phyloP scores from a whole-genome alignment of 768 basidiomycete genomes.

The Termitomyces sp. region DNA sequence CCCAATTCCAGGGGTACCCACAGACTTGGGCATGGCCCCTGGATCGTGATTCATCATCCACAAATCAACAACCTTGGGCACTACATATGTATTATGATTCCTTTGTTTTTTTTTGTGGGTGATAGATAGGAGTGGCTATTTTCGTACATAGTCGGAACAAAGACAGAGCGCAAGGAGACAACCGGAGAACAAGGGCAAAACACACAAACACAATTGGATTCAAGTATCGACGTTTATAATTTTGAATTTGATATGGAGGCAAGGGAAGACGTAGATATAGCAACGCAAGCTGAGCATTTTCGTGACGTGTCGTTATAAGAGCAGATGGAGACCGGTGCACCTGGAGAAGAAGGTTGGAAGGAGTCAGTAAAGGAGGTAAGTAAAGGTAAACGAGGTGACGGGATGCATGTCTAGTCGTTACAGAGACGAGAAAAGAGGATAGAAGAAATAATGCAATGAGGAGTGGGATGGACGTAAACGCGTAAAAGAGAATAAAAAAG shows the following conservation, averaged over 20 bases:
- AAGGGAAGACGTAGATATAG: constrained; percentile 2
- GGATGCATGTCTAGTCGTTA: constrained; percentile 73
- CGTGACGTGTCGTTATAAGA: constrained; percentile 12
- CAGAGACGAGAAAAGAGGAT: constrained; percentile 30
- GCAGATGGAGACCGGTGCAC: neutral
- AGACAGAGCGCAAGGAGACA: neutral
- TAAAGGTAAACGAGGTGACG: constrained; percentile 27
- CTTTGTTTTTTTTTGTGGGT: neutral
- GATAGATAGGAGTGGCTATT: neutral
- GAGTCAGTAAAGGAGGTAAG: constrained; percentile 13
- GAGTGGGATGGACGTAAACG: constrained; percentile 10
- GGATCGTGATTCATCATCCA: too few relatives aligned
- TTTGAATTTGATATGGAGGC: constrained; percentile 1
- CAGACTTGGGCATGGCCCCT: too few relatives aligned
- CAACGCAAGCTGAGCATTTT: constrained; percentile 7
- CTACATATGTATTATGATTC: neutral
- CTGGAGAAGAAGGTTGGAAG: neutral
- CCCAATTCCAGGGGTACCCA: too few relatives aligned
- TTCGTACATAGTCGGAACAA: neutral
- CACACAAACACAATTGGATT: constrained; percentile 1
- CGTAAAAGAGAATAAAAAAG: constrained; percentile 14
- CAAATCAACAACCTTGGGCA: too few relatives aligned
- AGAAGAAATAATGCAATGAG: constrained; percentile 6
- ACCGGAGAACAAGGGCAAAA: neutral
- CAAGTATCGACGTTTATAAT: neutral